Evolutionary conservation across 352 stramenopile species (phyloP), one percentile per base, ranked within the genome.

Genomic region (Albugo laibachii): DNA sequence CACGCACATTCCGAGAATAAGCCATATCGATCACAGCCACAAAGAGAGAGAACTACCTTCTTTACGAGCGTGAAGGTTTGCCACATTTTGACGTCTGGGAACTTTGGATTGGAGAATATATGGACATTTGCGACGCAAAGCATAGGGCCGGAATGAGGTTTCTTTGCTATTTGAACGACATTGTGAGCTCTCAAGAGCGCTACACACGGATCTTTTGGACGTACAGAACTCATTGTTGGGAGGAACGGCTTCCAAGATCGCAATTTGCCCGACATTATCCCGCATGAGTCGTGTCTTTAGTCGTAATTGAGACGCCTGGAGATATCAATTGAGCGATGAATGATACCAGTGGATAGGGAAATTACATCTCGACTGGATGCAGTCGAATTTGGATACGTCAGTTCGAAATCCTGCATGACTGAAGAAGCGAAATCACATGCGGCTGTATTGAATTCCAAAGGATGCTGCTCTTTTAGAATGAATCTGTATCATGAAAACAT

Each of bases 41-140:
- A 20, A 39, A 52, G 20, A 18, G 1, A 8, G 5, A 38, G 16
- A 2, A 47, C 2, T 36, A 85, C 73, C 67, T 91, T 71, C 50
- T 93, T 81, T 27, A 93, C 46, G 3, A 97, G 62, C 44, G 81
- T 75, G 41, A 80, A 72, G 24, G 80, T 83, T 63, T 99, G 95
- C 94, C 94, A 99, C 20, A 99, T 76, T 69, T 99, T 99, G 36
- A 99, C 93, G 63, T 99, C 95, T 13, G 88, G 87, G 53, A 95
- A 97, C 57, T 98, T 95, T 42, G 95, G 95, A 63, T 99, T 97
- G 41, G 86, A 96, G 58, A 98, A 98, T 20, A 99, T 76, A 72
- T 99, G 95, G 3, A 96, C 97, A 56, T 99, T 98, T 1, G 91
- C 72, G 49, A 99, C 78, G 59, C 92, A 98, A 11, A 99, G 61